Evolutionary conservation across 352 stramenopile genomes (phyloP).

Genomic region (Thraustochytrium sp.): DNA sequence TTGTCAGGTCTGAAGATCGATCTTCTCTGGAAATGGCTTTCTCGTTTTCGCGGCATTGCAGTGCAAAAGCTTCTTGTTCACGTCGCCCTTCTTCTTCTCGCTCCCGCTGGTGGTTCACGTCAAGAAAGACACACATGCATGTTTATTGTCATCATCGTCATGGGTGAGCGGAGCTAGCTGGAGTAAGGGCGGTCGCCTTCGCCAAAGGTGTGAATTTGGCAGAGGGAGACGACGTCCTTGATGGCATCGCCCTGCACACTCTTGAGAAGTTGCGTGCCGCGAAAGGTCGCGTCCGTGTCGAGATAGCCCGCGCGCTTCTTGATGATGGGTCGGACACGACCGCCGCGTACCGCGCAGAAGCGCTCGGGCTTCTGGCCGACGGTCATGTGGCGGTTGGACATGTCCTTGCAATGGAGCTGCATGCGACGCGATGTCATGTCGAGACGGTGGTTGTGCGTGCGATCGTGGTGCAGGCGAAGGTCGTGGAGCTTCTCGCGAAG

Average conservation of each 20-base stretch:
- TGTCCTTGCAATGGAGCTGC: not conserved
- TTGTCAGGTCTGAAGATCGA: too few relatives aligned
- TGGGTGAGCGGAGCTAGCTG: too few relatives aligned
- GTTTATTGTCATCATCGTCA: not conserved
- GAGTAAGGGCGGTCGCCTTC: not conserved
- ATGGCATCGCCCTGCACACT: slow-evolving; percentile 23
- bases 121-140: not conserved
- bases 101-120: too few relatives aligned
- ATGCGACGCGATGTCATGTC: not conserved
- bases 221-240: slow-evolving; percentile 24
- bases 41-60: too few relatives aligned
- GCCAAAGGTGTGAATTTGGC: slow-evolving; percentile 21
- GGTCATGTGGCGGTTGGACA: slow-evolving; percentile 10
- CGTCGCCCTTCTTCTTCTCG: too few relatives aligned
- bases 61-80: too few relatives aligned
- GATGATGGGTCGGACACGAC: not conserved
- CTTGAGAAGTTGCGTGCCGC: slow-evolving; percentile 8
- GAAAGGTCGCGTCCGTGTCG: slow-evolving; percentile 17
- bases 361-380: slow-evolving; percentile 5
- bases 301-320: not conserved
- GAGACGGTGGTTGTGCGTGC: not conserved
- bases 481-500: slow-evolving; percentile 25
- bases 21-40: too few relatives aligned
- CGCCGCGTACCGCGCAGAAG: slow-evolving; percentile 24
- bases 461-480: not conserved